Evolutionary conservation across 2,329 filamentous ascomycete species (phyloP), one percentile per base, ranked within the genome.

Genomic region (Emergomyces africanus): DNA sequence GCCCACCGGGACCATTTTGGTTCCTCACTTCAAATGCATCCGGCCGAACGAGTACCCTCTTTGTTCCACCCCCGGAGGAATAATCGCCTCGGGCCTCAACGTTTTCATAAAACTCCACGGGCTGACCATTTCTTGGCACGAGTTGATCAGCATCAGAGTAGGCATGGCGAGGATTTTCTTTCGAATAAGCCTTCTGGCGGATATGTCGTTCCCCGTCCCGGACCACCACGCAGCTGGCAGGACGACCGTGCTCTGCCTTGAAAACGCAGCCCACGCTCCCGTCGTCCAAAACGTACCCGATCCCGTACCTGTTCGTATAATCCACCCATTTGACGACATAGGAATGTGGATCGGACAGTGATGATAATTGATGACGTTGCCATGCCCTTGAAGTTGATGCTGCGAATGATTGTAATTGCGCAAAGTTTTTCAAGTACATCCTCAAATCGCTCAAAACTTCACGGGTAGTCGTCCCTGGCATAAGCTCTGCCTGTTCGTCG

Each of bases 281-380:
- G 65, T 79, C 77, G 51, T 76, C 75, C n/a, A 79, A 64, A 8
- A 79, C 75, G 62, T 79, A 79, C 5, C 77, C 77, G 54, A 79
- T 78, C 12, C 77, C 77, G 60, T 79, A 78, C 53, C 77, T 74
- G 60, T 78, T 78, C 8, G 77, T 78, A 63, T 79, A 79, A 62
- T 79, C 77, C 23, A 79, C 77, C 77, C 77, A 79, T 67, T 79
- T 79, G 54, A 78, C 75, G 4, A 79, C 77, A 59, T 78, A 75
- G 2, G 76, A 68, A 57, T 78, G 75, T 2, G 71, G 71, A 37
- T 68, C 63, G 33, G 67, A 66, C 46, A 67, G 64, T 8, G 66
- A 59, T 2, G 65, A 64, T 20, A 65, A 63, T n/a, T 62, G 57
- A 9, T 63, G 61, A 35, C 70, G 67, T 41, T 72, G 68, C 33